A percentile compares a stretch with the other conserved stretches of the same genome.
Evolutionary conservation across 306 rosid species (phyloP).

Genomic region (Acacia melanoxylon): DNA sequence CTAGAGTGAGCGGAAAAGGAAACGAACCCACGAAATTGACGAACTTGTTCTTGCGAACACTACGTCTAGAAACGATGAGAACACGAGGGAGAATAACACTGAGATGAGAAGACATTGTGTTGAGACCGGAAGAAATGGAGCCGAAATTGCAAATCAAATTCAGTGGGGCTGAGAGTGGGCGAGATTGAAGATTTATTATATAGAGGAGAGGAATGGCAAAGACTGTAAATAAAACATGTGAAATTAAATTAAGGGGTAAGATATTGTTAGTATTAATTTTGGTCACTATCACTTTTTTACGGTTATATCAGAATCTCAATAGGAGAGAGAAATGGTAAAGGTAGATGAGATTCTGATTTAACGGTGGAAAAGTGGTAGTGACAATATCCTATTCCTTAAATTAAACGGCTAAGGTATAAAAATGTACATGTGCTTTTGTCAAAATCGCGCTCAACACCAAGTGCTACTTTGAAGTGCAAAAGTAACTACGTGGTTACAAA

Average conservation of each 20-base stretch:
- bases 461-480: no score
- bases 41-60: slow-evolving; percentile 91
- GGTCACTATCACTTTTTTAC: no score
- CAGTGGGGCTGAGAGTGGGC: background rate
- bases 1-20: background rate
- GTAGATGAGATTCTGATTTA: no score
- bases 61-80: slow-evolving; percentile 90
- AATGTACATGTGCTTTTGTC: no score
- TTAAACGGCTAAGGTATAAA: no score
- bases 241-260: background rate
- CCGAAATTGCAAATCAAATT: background rate
- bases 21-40: slow-evolving; percentile 87
- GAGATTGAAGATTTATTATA: background rate
- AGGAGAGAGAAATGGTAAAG: no score
- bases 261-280: no score
- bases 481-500: no score
- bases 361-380: no score
- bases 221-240: background rate
- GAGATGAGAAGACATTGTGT: slow-evolving; percentile 64
- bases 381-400: no score
- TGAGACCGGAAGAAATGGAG: background rate
- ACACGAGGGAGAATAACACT: slow-evolving; percentile 85
- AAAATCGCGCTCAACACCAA: no score
- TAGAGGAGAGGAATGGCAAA: background rate
- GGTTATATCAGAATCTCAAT: no score